These are phyloP conservation scores for Cutaneotrichosporon arboriforme DNA, from an alignment of 1,284 basidiomycete species.

Conservation along the genomic window DNA sequence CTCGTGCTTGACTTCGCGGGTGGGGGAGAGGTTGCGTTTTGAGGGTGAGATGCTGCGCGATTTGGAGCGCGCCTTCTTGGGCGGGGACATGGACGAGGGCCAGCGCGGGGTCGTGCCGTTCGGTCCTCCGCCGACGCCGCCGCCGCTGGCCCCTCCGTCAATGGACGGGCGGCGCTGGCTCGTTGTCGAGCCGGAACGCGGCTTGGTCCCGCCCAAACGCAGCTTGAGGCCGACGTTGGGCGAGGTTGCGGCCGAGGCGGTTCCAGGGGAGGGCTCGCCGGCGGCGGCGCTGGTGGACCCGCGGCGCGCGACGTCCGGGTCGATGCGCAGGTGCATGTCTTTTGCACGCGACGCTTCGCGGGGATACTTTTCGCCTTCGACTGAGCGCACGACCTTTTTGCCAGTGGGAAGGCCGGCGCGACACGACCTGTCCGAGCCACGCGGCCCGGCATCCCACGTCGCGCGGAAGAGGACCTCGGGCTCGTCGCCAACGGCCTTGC, in stretches of 20 bases:
- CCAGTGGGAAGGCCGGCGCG: constrained; percentile 31
- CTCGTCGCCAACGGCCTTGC: constrained; percentile 27
- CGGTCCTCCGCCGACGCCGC: no score
- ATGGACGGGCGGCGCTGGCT: no score
- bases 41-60: constrained; percentile 9
- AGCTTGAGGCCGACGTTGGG: constrained; percentile 11
- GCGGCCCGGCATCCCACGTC: constrained; percentile 39
- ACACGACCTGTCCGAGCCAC: constrained; percentile 30
- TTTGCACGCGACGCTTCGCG: constrained; percentile 17
- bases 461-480: constrained; percentile 22
- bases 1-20: constrained; percentile 9
- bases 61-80: background rate
- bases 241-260: background rate
- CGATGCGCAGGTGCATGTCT: constrained; percentile 13
- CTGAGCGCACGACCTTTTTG: constrained; percentile 31
- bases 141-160: no score
- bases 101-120: no score
- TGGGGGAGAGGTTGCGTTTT: constrained; percentile 1
- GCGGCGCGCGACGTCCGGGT: constrained; percentile 2
- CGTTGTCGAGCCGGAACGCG: background rate
- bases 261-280: background rate
- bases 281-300: background rate
- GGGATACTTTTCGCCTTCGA: constrained; percentile 27
- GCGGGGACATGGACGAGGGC: background rate
- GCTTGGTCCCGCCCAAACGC: constrained; percentile 9